phyloP scores from a whole-genome alignment of 306 rosid species.

The Mucuna pruriens region DNA sequence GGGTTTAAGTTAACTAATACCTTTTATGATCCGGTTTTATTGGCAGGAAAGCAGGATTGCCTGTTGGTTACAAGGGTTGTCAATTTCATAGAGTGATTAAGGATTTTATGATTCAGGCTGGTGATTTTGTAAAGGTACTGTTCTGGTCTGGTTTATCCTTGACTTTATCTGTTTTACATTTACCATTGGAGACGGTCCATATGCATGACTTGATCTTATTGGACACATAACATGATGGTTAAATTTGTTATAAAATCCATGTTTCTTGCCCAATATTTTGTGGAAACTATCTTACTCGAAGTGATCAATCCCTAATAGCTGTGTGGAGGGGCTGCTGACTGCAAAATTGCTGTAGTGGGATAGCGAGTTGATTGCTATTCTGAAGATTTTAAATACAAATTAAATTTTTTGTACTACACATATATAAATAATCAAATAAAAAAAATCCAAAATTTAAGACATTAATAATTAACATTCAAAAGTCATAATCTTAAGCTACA shows the following conservation, averaged over 20 bases:
- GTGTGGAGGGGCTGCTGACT: not conserved
- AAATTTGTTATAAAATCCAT: not conserved
- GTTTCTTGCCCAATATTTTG: not conserved
- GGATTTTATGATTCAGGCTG: slow-evolving; percentile 99
- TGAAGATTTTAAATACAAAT: not conserved
- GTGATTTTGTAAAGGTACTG: slow-evolving; percentile 84
- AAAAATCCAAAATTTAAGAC: no score
- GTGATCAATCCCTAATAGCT: not conserved
- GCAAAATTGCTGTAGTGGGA: not conserved
- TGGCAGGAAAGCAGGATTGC: slow-evolving; percentile 90
- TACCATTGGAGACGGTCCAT: not conserved
- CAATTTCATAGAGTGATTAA: slow-evolving; percentile 97
- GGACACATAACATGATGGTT: not conserved
- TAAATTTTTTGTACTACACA: no score
- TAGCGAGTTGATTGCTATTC: not conserved
- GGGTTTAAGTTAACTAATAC: not conserved
- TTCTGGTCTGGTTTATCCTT: not conserved
- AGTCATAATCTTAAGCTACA: no score
- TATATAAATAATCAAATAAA: no score
- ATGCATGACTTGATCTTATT: slow-evolving; percentile 13
- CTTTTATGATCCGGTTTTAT: slow-evolving; percentile 20
- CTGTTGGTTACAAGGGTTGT: slow-evolving; percentile 93
- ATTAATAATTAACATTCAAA: no score
- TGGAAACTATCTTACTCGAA: not conserved
- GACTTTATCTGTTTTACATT: slow-evolving; percentile 10